Base-by-base conservation (phyloP, 2,329 filamentous ascomycete genomes). In the Ampelomyces quisqualis region DNA sequence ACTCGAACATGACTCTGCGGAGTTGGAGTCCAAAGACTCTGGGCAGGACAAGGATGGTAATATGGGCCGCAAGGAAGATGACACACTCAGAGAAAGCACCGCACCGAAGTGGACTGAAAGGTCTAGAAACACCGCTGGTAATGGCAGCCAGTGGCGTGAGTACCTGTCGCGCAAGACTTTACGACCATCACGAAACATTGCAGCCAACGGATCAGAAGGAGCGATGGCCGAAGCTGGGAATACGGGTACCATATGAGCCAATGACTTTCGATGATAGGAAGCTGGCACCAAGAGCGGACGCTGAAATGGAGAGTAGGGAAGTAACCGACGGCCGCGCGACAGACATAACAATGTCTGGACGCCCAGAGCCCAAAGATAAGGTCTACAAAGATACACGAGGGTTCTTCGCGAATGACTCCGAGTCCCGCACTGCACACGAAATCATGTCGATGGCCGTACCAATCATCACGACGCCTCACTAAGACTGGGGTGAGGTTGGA, bases 131-230 rank as follows among this genome's bases (percentile, higher is more conserved):
- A n/a, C n/a, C n/a, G n/a, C n/a, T n/a, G n/a, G n/a, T n/a, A n/a
- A n/a, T n/a, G n/a, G n/a, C n/a, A 23, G 14, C 17, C 34, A 11
- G 22, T 7, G 23, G 22, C 15, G n/a, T 37, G 5, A 18, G n/a
- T 14, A 33, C 42, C 9, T 48, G 45, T 24, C 7, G n/a, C 13
- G 23, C 21, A 13, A 35, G 45, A 21, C 14, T 45, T 10, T 2
- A 3, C 1, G 45, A 49, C 27, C 41, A 49, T 23, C 45, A 42
- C 9, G 45, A 38, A 5, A n/a, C n/a, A n/a, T 7, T 38, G 14
- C 17, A 37, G 22, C 2, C n/a, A 34, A n/a, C n/a, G n/a, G n/a
- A 20, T 2, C 11, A 2, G 18, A 14, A 22, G n/a, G 11, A 17
- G 2, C 10, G 8, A 21, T 49, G 45, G 41, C 45, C 45, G 11